phyloP scores from a whole-genome alignment of 441 rosid species.

The Jatropha podagrica region DNA sequence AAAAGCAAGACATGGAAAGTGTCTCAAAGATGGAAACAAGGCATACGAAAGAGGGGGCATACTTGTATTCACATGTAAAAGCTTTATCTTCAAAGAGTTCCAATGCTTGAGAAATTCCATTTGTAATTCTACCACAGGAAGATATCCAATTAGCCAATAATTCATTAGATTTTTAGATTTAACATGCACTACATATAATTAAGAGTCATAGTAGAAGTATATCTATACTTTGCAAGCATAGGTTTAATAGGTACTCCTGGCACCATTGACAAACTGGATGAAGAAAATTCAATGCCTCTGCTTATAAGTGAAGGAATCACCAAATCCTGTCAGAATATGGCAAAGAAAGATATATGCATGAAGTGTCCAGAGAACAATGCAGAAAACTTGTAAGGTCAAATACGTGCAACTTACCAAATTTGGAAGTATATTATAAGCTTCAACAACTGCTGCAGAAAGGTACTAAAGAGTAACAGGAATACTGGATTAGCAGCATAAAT shows the following conservation, averaged over 20 bases:
- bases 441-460: conserved; percentile 69
- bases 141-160: conserved; percentile 18
- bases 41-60: conserved; percentile 28
- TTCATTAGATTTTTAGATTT: conserved; percentile 1
- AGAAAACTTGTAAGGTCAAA: background rate
- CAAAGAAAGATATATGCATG: background rate
- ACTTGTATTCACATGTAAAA: conserved; percentile 91
- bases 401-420: conserved; percentile 56
- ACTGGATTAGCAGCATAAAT: conserved; percentile 19
- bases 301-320: conserved; percentile 68
- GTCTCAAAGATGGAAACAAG: conserved; percentile 5
- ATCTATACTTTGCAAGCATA: conserved; percentile 83
- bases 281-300: conserved; percentile 63
- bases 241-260: conserved; percentile 89
- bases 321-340: conserved; percentile 54
- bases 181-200: conserved; percentile 7
- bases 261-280: conserved; percentile 70
- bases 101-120: conserved; percentile 65
- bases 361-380: conserved; percentile 12
- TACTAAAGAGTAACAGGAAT: conserved; percentile 38
- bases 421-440: conserved; percentile 82
- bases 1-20: conserved; percentile 2
- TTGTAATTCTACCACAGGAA: conserved; percentile 55
- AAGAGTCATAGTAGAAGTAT: conserved; percentile 5
- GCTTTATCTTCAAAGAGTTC: conserved; percentile 61